phyloP scores from a whole-genome alignment of 805 yeast genomes.

The Wickerhamomyces xylosicus region DNA sequence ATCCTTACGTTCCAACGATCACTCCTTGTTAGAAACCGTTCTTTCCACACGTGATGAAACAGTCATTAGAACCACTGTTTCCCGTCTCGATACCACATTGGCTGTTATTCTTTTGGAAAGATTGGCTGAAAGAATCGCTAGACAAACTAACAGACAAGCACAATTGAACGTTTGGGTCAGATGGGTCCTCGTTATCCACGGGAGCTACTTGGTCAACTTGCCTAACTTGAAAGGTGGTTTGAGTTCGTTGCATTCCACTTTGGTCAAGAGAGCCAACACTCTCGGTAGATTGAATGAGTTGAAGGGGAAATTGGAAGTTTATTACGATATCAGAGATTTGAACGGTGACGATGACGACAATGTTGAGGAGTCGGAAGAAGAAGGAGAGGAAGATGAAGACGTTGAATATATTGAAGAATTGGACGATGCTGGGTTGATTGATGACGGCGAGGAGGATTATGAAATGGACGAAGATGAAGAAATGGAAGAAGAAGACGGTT shows the following conservation, averaged over 20 bases:
- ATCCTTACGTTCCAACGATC: conserved; percentile 82
- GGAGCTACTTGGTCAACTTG: conserved; percentile 44
- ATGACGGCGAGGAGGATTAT: conserved; percentile 33
- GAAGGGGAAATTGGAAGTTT: conserved; percentile 71
- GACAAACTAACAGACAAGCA: conserved; percentile 43
- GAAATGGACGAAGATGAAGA: conserved; percentile 16
- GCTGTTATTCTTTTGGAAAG: conserved; percentile 48
- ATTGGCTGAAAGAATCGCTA: conserved; percentile 49
- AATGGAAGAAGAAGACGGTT: conserved; percentile 22
- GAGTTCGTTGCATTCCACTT: conserved; percentile 52
- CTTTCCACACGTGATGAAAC: conserved; percentile 42
- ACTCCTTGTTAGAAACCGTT: conserved; percentile 76
- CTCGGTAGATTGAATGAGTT: conserved; percentile 67
- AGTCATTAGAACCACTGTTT: conserved; percentile 43
- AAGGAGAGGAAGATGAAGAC: conserved; percentile 15
- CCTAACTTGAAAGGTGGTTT: conserved; percentile 45
- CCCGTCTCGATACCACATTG: conserved; percentile 42
- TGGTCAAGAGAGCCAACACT: conserved; percentile 54
- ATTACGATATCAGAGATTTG: conserved; percentile 55
- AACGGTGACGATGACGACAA: conserved; percentile 33
- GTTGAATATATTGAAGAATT: conserved; percentile 70
- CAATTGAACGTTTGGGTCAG: conserved; percentile 67
- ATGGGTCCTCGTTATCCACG: conserved; percentile 77
- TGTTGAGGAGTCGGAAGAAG: conserved; percentile 9
- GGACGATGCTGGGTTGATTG: conserved; percentile 34